Evolutionary conservation across 179 eudicot genomes (phyloP), one percentile per base, ranked within the genome.

Genomic region (Corrigiola litoralis): DNA sequence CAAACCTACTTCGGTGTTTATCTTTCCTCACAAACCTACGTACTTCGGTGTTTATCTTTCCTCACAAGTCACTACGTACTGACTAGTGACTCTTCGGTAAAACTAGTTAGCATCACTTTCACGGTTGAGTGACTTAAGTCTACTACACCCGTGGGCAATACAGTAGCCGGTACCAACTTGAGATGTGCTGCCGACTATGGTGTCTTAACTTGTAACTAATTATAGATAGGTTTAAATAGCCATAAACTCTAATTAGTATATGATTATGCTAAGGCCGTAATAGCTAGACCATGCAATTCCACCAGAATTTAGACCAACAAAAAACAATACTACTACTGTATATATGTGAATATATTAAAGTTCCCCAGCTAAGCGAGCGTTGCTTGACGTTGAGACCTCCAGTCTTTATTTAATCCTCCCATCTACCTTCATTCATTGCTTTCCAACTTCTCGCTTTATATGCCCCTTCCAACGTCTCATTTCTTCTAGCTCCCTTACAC

Each of bases 401-500:
- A 83, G 73, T 80, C 46, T 81, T 45, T 78, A 85, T 81, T 81
- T 63, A 84, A 47, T 79, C 77, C 59, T 46, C 84, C 69, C 85
- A 82, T 83, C 90, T 77, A 77, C 84, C 85, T 73, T 24, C 79
- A 85, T 82, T 82, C 69, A 85, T 82, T 76, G 64, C 68, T 24
- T 56, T 1, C 47, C 21, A 45, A 37, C 62, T 1, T 16, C 59
- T 10, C 51, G 25, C 51, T 60, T 59, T 36, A 60, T 36, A 69
- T 32, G 36, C 23, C 47, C 23, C 47, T 7, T 18, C 29, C 40
- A 2, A 28, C 25, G 6, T 28, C 56, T 44, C 34, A 28, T 32
- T 56, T 61, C 17, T 23, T 70, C 52, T 27, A 57, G 18, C 38
- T 14, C 17, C 24, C 7, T 14, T 16, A 18, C 34, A 50, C 44